Evolutionary conservation across 495 filamentous ascomycete species (phyloP), one percentile per base, ranked within the genome.

Genomic region (Aspergillus carlsbadensis): DNA sequence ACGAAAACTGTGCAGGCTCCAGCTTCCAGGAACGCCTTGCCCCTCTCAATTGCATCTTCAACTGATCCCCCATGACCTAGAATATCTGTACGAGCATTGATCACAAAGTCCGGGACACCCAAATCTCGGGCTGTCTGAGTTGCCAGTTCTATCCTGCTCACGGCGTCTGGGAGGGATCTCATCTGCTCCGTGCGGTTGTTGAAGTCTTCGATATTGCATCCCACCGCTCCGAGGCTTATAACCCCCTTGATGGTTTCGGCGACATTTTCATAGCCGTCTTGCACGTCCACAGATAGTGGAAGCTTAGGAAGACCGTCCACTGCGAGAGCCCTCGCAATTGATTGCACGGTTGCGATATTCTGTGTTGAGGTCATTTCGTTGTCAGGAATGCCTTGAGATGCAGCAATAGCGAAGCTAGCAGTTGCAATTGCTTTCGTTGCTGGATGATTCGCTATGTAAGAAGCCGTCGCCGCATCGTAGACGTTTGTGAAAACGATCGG

Each of bases 291-390:
- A 0, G 78, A 77, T 11, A 82, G 54, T 0, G 79, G 78, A 1
- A 60, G 11, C 24, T 67, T 68, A 11, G 57, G 17, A 10, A 49
- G 43, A 47, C 62, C 53, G 22, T 58, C 55, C 24, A 58, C 40
- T 21, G 47, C 56, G 7, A 70, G 66, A 14, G 73, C 88, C 3
- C 87, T 82, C 3, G 90, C 87, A 56, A 97, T 96, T n/a, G 88
- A 85, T n/a, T 90, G 79, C 53, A 95, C 87, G 26, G 90, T 86
- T 5, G 81, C 74, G 7, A 84, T 65, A 31, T 86, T 83, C 15
- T 85, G 73, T 56, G 70, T 47, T 10, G 74, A 65, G 0, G 67
- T 70, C 17, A 86, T 68, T 7, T 70, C 57, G 7, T 67, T 61
- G 63, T 84, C 81, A 1, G 66, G 48, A 10, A 73, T 58, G 34